Percentiles rank a stretch among this genome's conserved stretches.
These are phyloP conservation scores for Euphrasia confusa DNA, from an alignment of 257 asterid species.

Conservation along the genomic window DNA sequence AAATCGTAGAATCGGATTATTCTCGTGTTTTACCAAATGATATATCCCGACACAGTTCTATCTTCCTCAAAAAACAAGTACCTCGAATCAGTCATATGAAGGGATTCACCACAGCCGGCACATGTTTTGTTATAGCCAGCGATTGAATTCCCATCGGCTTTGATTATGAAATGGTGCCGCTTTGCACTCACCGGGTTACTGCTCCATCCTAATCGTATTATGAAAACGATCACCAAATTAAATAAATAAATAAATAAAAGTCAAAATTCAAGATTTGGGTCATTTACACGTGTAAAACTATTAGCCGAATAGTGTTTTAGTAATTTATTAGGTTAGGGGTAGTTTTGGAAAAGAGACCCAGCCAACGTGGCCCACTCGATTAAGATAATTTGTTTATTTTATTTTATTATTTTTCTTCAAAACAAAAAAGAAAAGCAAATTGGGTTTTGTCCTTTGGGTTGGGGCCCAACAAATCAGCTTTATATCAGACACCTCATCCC, in stretches of 20 bases:
- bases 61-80: slow-evolving; percentile 8
- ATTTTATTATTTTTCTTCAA: not conserved
- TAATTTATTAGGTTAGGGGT: not conserved
- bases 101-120: slow-evolving; percentile 69
- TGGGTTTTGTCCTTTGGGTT: not conserved
- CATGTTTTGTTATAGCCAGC: slow-evolving; percentile 71
- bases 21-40: slow-evolving; percentile 10
- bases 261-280: not conserved
- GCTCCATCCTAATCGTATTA: slow-evolving; percentile 69
- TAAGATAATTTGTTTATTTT: not conserved
- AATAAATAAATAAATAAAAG: not conserved
- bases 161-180: slow-evolving; percentile 86
- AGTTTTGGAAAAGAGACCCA: not conserved
- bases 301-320: not conserved
- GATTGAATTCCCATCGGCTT: slow-evolving; percentile 82
- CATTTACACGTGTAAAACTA: not conserved
- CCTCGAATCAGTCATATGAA: slow-evolving; percentile 74
- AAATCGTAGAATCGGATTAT: not conserved
- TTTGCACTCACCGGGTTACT: slow-evolving; percentile 85
- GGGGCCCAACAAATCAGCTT: slow-evolving; percentile 19
- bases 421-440: too few species aligned
- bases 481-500: slow-evolving; percentile 19
- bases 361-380: slow-evolving; percentile 18
- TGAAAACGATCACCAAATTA: slow-evolving; percentile 9
- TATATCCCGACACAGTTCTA: too few species aligned